Percentiles rank a stretch among this genome's conserved stretches.
Evolutionary conservation across 495 filamentous ascomycete genomes (phyloP).

Genomic region (Aspergillus cavernicola): DNA sequence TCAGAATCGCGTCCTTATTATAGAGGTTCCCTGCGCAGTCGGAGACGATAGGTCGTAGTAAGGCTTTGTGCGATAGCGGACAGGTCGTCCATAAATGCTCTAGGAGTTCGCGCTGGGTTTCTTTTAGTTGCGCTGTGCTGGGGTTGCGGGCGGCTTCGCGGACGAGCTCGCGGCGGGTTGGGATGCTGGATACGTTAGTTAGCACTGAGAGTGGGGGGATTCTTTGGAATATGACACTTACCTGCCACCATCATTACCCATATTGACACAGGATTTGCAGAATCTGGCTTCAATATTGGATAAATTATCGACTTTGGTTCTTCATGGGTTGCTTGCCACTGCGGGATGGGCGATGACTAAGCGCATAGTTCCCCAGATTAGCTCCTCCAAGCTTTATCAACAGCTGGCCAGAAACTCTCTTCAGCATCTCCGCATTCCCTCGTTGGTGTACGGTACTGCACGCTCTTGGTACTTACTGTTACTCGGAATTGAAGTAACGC

Average conservation of each 20-base stretch:
- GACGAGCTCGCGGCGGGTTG: conserved; percentile 91
- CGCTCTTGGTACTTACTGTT: background rate
- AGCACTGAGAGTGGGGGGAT: background rate
- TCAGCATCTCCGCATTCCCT: conserved; percentile 25
- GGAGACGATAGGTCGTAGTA: conserved; percentile 73
- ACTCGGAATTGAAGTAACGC: conserved; percentile 15
- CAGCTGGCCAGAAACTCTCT: conserved; percentile 38
- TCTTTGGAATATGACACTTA: conserved; percentile 22
- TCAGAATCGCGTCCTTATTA: conserved; percentile 89
- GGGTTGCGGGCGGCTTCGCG: conserved; percentile 77
- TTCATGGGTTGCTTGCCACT: conserved; percentile 3
- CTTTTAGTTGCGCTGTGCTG: conserved; percentile 86
- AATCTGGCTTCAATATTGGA: background rate
- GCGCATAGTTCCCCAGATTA: conserved; percentile 13
- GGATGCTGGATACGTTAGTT: conserved; percentile 57
- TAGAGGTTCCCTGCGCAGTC: conserved; percentile 84
- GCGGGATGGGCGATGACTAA: conserved; percentile 20
- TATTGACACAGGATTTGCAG: conserved; percentile 32
- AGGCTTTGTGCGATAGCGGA: conserved; percentile 72
- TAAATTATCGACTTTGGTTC: too few species aligned
- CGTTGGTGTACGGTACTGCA: background rate
- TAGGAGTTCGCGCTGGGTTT: conserved; percentile 75
- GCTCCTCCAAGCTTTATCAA: conserved; percentile 20
- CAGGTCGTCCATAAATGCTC: conserved; percentile 83
- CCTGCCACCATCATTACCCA: conserved; percentile 95